phyloP scores from a whole-genome alignment of 495 filamentous ascomycete species.

The Staphylotrichum tortipilum region DNA sequence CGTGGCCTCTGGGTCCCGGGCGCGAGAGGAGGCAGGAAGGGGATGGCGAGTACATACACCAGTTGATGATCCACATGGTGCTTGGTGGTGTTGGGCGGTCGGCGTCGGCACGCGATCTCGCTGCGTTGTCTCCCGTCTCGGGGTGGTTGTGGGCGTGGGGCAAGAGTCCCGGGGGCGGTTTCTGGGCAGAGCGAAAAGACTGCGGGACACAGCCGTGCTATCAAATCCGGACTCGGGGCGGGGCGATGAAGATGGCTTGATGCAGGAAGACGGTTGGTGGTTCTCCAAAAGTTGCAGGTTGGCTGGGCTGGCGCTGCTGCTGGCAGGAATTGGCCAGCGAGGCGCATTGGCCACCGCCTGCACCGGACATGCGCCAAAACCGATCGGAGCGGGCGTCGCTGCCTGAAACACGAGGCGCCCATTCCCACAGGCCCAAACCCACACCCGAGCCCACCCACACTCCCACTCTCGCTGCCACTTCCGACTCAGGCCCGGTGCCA shows the following conservation, averaged over 20 bases:
- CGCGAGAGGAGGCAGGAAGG: no score
- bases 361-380: background rate
- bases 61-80: slow-evolving; percentile 93
- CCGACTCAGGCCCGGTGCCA: no score
- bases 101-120: background rate
- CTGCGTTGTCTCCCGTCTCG: background rate
- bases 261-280: background rate
- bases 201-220: background rate
- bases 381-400: background rate
- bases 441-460: no score
- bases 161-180: background rate
- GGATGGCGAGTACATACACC: slow-evolving; percentile 69
- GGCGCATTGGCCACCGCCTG: slow-evolving; percentile 10
- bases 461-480: no score
- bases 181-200: background rate
- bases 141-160: background rate
- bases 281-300: slow-evolving; percentile 3
- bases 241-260: background rate
- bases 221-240: no score
- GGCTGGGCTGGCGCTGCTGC: background rate
- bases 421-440: no score
- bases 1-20: no score
- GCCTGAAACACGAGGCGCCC: background rate
- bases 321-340: slow-evolving; percentile 13
- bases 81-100: slow-evolving; percentile 5